Evolutionary conservation across 2,329 filamentous ascomycete species (phyloP), one percentile per base, ranked within the genome.

Genomic region (Ophiostoma tasmaniense): DNA sequence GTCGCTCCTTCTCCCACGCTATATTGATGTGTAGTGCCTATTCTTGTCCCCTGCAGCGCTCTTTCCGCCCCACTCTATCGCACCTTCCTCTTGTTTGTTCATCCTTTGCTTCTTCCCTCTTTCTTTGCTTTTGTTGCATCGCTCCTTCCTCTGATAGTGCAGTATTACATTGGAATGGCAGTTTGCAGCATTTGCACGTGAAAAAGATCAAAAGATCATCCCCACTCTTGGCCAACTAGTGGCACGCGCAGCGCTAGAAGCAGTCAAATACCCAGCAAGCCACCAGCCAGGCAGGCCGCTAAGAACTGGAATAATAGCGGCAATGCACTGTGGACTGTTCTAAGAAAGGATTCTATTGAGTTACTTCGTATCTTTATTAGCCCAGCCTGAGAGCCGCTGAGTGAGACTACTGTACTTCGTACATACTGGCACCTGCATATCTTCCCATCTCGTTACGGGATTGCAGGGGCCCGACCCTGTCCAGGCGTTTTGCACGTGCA

Each of bases 401-500:
- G 17, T 50, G 17, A 50, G 45, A 50, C 45, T 22, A 50, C 37
- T 8, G 33, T 35, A 45, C 3, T 45, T n/a, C 45, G 45, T 39
- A 39, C n/a, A n/a, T n/a, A n/a, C n/a, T 39, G 17, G 17, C 20
- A 45, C 20, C 42, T 39, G 42, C 14, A 4, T 45, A 45, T 45
- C 42, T 45, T 45, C 7, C 42, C 20, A 45, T 7, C 20, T 45
- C 20, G 37, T 20, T 33, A 64, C 30, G 33, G 3, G 59, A 62
- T 22, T 37, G 22, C 61, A 64, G 61, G 61, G 61, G 61, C 61
- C 61, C 33, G 30, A 37, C 33, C 33, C 55, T 59, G 67, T 66
- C 50, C n/a, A 55, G 22, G 64, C 20, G 20, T 67, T 69, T 69
- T 65, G 66, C 68, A 67, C 68, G 68, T 69, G 66, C 66, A 69